Percentiles rank a stretch among this genome's conserved stretches.
phyloP scores from a whole-genome alignment of 164 flowering plant species.

The Chimonanthus salicifolius region DNA sequence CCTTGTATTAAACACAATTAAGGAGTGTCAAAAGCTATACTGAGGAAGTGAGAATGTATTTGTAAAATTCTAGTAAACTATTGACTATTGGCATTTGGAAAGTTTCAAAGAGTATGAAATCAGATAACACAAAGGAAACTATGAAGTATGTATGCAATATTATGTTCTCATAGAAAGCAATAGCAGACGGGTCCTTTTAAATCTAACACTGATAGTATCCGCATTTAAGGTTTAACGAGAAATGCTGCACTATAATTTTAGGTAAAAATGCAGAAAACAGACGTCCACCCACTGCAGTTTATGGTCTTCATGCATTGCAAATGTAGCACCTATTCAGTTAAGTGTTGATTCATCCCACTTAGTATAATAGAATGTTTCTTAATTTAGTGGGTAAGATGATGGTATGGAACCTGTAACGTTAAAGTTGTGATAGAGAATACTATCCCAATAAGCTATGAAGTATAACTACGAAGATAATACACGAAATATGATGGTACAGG shows the following conservation, averaged over 20 bases:
- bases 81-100: background rate
- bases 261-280: background rate
- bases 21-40: background rate
- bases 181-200: background rate
- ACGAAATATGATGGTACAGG: background rate
- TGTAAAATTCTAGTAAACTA: background rate
- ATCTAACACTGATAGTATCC: background rate
- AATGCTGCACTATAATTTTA: background rate
- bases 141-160: background rate
- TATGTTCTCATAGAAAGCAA: background rate
- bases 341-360: background rate
- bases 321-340: background rate
- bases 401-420: background rate
- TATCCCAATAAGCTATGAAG: background rate
- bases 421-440: background rate
- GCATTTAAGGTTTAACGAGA: background rate
- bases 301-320: background rate
- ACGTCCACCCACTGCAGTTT: background rate
- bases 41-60: background rate
- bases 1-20: background rate
- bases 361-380: background rate
- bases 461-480: background rate
- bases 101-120: background rate
- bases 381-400: background rate
- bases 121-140: too few species aligned